These are phyloP conservation scores for Sequoia sempervirens DNA, from an alignment of 75 land plant species.

Conservation along the genomic window DNA sequence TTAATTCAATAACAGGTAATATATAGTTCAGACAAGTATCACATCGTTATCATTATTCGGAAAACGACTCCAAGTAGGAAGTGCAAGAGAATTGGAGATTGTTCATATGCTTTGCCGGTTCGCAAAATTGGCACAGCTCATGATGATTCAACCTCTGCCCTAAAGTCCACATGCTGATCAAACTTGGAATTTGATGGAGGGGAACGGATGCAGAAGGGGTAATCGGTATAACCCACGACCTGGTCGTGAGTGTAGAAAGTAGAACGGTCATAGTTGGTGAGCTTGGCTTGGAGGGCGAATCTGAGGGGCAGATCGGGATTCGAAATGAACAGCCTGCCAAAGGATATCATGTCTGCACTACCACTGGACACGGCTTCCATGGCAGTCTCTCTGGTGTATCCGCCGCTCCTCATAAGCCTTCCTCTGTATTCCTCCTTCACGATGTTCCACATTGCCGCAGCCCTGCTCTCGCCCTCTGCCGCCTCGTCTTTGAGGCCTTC, in stretches of 20 bases:
- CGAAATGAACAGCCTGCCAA: slow-evolving; percentile 66
- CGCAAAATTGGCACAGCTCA: too few species aligned
- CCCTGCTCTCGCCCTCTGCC: slow-evolving; percentile 23
- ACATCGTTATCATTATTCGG: too few species aligned
- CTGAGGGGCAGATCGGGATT: slow-evolving; percentile 68
- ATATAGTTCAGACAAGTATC: too few species aligned
- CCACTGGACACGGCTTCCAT: slow-evolving; percentile 48
- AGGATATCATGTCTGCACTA: slow-evolving; percentile 69
- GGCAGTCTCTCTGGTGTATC: slow-evolving; percentile 58
- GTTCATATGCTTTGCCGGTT: background rate
- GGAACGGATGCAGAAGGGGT: slow-evolving; percentile 30
- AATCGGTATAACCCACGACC: slow-evolving; percentile 70
- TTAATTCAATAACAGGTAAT: too few species aligned
- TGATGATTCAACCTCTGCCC: too few species aligned
- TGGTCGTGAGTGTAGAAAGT: slow-evolving; percentile 76
- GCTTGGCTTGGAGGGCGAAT: slow-evolving; percentile 32
- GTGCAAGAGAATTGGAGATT: too few species aligned
- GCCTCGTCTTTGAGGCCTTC: slow-evolving; percentile 35
- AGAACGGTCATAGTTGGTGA: slow-evolving; percentile 50
- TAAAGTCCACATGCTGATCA: too few species aligned
- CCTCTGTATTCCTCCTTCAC: slow-evolving; percentile 39
- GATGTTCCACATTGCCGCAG: background rate
- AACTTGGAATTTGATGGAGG: background rate
- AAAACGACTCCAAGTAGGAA: too few species aligned
- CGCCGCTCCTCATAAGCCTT: slow-evolving; percentile 58